Evolutionary conservation across 768 basidiomycete genomes (phyloP), one percentile per base, ranked within the genome.

Genomic region (Boletellus ananiceps): DNA sequence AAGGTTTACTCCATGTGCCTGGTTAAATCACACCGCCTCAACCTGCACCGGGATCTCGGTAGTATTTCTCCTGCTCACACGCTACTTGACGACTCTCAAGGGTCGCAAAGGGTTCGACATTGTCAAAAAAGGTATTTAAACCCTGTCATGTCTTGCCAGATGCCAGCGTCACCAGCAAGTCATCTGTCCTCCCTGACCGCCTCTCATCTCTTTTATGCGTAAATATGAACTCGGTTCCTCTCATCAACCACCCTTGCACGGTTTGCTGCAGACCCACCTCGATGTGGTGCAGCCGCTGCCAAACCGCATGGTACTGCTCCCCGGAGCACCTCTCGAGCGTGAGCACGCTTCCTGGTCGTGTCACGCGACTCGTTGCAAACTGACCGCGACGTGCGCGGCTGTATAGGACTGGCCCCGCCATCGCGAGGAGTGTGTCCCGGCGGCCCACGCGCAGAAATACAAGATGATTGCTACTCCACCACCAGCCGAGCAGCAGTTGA

Each of bases 231-330:
- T 58, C 75, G 33, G 69, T 73, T 54, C 69, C 83, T 37, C 63
- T 81, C 55, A 81, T 86, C 58, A 85, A 83, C 64, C 82, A 86
- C 55, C 86, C 86, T 15, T 93, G 90, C 69, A 78, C 75, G 3
- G 69, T 89, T 15, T 93, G 90, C 70, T 77, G 75, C 62, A 73
- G 75, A 37, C 70, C 84, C 35, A 93, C 90, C 9, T 81, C 86
- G 6, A 84, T 87, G 80, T 91, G 89, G 88, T 93, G 90, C 65
- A 84, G 84, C 57, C 87, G 90, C 44, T 93, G 90, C 67, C 86
- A 90, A 58, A 76, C 70, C 41, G 76, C 83, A 1, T 93, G 85
- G 85, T 92, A 92, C 60, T 92, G 89, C 69, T 74, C 80, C 11
- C 75, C 86, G 29, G 85, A 89, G 45, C 90, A 92, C 60, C 78